Evolutionary conservation across 2,329 filamentous ascomycete species (phyloP).

Genomic region (Aspergillaceae sp.): DNA sequence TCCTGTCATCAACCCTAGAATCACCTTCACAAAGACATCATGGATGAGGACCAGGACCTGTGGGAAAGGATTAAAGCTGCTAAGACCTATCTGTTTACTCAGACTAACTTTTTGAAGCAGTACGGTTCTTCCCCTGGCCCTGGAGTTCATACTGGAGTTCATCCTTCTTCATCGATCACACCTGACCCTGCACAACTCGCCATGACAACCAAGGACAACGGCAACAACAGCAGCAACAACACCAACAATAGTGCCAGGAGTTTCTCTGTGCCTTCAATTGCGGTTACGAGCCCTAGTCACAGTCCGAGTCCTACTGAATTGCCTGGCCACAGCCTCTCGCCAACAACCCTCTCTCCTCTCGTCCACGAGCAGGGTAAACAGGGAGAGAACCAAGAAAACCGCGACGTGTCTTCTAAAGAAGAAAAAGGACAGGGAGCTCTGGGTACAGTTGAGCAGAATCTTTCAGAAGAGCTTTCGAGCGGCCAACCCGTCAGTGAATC

Average conservation of each 20-base stretch:
- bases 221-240: too few species aligned
- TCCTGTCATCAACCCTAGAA: background rate
- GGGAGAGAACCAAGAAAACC: too few species aligned
- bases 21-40: background rate
- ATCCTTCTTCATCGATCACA: background rate
- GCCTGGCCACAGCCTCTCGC: too few species aligned
- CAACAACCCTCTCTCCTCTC: background rate
- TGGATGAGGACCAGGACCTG: slow-evolving; percentile 2
- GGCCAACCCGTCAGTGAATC: background rate
- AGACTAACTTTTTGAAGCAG: background rate
- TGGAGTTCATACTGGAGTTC: background rate
- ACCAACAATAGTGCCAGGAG: too few species aligned
- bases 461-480: background rate
- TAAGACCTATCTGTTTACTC: background rate
- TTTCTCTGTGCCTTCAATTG: too few species aligned
- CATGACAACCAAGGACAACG: too few species aligned
- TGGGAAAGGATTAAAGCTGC: slow-evolving; percentile 3
- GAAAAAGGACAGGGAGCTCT: background rate
- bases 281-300: too few species aligned
- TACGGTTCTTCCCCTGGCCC: background rate
- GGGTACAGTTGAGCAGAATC: background rate
- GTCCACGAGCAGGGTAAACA: background rate
- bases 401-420: background rate
- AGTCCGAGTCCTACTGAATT: background rate
- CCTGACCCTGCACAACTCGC: background rate